Conservation (phyloP, 2,329 filamentous ascomycete genomes). For the Penicillium sp. region DNA sequence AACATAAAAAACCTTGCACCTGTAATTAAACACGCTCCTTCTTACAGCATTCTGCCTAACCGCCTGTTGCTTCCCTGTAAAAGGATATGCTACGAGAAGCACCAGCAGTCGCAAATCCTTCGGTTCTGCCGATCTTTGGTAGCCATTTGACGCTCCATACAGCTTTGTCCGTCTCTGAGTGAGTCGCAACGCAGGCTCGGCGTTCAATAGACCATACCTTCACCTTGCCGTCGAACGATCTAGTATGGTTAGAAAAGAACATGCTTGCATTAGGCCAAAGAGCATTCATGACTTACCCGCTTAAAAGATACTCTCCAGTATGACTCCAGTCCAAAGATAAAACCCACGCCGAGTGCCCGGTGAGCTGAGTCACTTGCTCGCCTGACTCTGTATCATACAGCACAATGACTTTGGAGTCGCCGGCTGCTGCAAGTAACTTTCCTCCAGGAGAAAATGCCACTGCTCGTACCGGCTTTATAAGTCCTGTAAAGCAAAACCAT, state of each 20-base stretch:
- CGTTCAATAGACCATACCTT: slow-evolving; percentile 94
- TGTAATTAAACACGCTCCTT: not conserved
- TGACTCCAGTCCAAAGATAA: slow-evolving; percentile 89
- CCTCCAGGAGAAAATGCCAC: slow-evolving; percentile 84
- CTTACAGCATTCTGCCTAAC: slow-evolving; percentile 32
- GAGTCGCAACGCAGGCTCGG: slow-evolving; percentile 81
- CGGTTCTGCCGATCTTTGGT: slow-evolving; percentile 58
- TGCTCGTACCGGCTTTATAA: slow-evolving; percentile 80
- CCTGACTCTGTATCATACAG: slow-evolving; percentile 90
- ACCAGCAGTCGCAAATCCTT: slow-evolving; percentile 76
- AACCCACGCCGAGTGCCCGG: slow-evolving; percentile 80
- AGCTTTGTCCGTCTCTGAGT: slow-evolving; percentile 81
- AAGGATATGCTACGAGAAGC: slow-evolving; percentile 73
- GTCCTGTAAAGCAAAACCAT: slow-evolving; percentile 48
- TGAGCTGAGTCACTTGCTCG: slow-evolving; percentile 83
- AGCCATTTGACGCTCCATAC: slow-evolving; percentile 84
- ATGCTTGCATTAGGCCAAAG: not conserved
- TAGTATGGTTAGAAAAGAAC: slow-evolving; percentile 25
- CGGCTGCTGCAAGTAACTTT: slow-evolving; percentile 80
- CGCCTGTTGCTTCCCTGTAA: slow-evolving; percentile 78
- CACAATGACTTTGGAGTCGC: slow-evolving; percentile 82
- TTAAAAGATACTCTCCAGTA: slow-evolving; percentile 86
- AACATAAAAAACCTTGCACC: not conserved
- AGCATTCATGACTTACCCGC: slow-evolving; percentile 53
- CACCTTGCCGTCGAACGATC: slow-evolving; percentile 83